A percentile compares a stretch with the other conserved stretches of the same genome.
Evolutionary conservation across 225 moss, liverwort and hornwort species (phyloP).

Genomic region (Bryum argenteum): DNA sequence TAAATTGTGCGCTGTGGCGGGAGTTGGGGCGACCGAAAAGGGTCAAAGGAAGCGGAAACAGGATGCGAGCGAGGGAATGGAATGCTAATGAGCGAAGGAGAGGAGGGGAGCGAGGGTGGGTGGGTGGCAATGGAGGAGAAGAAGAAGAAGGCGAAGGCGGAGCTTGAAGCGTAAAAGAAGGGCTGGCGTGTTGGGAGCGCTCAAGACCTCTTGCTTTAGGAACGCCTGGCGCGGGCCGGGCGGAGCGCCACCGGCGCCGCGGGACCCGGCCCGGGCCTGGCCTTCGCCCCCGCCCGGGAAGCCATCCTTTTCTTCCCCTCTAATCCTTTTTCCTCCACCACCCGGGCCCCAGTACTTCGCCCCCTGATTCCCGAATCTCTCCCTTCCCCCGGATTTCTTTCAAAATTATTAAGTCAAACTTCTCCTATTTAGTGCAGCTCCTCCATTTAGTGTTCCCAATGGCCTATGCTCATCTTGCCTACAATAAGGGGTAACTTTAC

Average conservation of each 20-base stretch:
- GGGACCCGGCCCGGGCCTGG: not conserved
- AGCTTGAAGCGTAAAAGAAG: slow-evolving; percentile 39
- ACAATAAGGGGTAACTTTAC: too few relatives aligned
- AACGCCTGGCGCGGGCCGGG: slow-evolving; percentile 37
- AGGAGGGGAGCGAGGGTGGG: too few relatives aligned
- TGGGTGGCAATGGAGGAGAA: too few relatives aligned
- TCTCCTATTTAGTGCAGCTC: not conserved
- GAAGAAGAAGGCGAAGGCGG: not conserved
- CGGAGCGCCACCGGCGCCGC: slow-evolving; percentile 31
- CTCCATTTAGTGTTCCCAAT: not conserved
- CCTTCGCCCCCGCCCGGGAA: not conserved
- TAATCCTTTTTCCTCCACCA: too few relatives aligned
- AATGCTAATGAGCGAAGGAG: not conserved
- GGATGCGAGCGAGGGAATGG: not conserved
- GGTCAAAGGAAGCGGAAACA: not conserved
- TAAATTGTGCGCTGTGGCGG: not conserved
- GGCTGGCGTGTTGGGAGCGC: slow-evolving; percentile 30
- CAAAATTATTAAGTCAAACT: not conserved
- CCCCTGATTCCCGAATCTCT: not conserved
- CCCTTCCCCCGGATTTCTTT: not conserved
- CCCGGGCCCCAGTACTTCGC: not conserved
- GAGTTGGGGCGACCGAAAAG: not conserved
- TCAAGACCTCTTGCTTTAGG: slow-evolving; percentile 32
- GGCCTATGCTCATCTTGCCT: too few relatives aligned
- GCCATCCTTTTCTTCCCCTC: not conserved